phyloP scores from a whole-genome alignment of 1,139 yeast genomes.

The Taphrina wiesneri region DNA sequence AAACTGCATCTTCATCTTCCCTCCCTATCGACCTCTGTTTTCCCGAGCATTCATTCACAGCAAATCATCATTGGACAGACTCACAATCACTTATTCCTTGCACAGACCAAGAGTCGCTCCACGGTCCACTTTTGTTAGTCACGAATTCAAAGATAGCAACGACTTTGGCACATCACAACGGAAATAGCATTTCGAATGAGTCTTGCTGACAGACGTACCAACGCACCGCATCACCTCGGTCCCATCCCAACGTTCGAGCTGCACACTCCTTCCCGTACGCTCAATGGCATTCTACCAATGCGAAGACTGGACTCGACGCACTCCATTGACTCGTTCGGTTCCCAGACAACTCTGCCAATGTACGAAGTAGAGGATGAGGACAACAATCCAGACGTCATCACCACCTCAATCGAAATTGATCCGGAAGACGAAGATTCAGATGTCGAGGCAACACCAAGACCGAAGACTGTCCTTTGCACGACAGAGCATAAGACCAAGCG shows the following conservation, averaged over 20 bases:
- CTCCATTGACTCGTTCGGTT: neutral
- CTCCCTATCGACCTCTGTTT: too few species aligned
- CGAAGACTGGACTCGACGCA: neutral
- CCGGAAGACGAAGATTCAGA: constrained; percentile 3
- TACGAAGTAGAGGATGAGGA: constrained; percentile 4
- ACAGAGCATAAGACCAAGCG: neutral
- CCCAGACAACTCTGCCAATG: constrained; percentile 8
- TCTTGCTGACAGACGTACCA: constrained; percentile 8
- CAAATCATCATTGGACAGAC: neutral
- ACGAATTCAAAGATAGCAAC: neutral
- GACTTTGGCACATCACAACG: neutral
- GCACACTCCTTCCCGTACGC: constrained; percentile 5
- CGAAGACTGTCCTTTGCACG: neutral
- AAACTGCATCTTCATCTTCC: too few species aligned
- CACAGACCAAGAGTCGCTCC: too few species aligned
- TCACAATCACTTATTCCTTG: neutral
- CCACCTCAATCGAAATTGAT: constrained; percentile 25
- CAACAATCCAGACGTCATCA: constrained; percentile 28
- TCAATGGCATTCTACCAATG: neutral
- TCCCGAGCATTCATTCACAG: neutral
- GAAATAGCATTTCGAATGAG: neutral
- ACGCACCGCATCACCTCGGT: constrained; percentile 6
- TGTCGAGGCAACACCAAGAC: constrained; percentile 6
- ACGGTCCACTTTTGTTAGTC: too few species aligned
- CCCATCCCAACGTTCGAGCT: constrained; percentile 9